phyloP scores from a whole-genome alignment of 768 basidiomycete species.

The Mycena polygramma region DNA sequence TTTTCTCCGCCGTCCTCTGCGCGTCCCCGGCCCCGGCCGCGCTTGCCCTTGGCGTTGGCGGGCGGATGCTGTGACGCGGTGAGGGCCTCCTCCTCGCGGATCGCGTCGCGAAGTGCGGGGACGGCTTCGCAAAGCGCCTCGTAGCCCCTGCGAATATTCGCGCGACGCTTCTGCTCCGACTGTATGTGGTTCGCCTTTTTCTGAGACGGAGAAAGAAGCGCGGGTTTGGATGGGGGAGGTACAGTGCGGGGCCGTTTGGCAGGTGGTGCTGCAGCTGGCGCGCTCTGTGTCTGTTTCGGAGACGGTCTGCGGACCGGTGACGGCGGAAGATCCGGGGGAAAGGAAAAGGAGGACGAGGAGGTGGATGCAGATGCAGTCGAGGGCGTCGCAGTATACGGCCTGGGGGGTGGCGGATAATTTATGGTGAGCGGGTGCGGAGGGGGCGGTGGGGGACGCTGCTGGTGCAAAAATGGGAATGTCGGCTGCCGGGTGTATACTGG shows the following conservation, averaged over 20 bases:
- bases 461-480: conserved; percentile 41
- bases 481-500: conserved; percentile 35
- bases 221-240: conserved; percentile 49
- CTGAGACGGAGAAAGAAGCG: conserved; percentile 83
- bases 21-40: conserved; percentile 52
- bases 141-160: conserved; percentile 91
- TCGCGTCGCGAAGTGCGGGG: conserved; percentile 85
- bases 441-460: conserved; percentile 38
- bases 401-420: conserved; percentile 27
- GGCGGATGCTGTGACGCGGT: conserved; percentile 45
- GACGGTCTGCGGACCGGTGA: conserved; percentile 38
- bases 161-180: conserved; percentile 93
- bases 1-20: conserved; percentile 68
- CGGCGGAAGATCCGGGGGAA: conserved; percentile 35
- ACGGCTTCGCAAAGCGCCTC: conserved; percentile 89
- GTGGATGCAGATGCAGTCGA: conserved; percentile 38
- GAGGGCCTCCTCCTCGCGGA: conserved; percentile 77
- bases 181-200: conserved; percentile 96
- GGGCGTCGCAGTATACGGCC: conserved; percentile 34
- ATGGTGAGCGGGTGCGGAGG: conserved; percentile 32
- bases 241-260: conserved; percentile 30
- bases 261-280: conserved; percentile 34
- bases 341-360: conserved; percentile 40
- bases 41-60: conserved; percentile 61
- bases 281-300: conserved; percentile 49